Conservation (phyloP, 177 flowering plant species). For the Vitis hybrid region DNA sequence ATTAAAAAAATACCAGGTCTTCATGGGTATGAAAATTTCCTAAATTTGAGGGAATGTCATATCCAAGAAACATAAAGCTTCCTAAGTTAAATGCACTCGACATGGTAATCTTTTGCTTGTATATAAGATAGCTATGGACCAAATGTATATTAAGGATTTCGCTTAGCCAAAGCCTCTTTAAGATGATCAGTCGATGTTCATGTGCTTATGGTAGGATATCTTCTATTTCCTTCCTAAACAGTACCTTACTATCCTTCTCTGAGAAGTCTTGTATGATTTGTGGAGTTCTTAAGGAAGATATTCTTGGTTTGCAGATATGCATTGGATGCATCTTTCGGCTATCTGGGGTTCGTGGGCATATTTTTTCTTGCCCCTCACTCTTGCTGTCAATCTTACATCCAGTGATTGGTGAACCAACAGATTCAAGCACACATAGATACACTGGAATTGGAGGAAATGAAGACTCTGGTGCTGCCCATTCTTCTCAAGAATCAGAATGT, state of each 20-base stretch:
- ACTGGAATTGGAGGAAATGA: conserved; percentile 6
- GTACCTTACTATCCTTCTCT: not conserved
- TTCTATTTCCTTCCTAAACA: no score
- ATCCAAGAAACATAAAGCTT: no score
- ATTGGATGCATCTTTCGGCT: conserved; percentile 58
- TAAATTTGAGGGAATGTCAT: no score
- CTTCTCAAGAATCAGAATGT: conserved; percentile 12
- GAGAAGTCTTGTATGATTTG: not conserved
- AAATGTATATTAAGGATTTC: no score
- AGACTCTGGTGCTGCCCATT: not conserved
- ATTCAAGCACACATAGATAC: not conserved
- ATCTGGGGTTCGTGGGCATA: conserved; percentile 41
- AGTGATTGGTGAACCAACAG: conserved; percentile 22
- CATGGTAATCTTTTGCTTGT: no score
- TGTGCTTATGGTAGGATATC: no score
- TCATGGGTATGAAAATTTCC: no score
- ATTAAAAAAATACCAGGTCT: no score
- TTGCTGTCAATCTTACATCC: conserved; percentile 28
- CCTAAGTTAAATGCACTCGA: no score
- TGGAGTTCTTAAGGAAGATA: not conserved
- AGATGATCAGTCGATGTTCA: no score
- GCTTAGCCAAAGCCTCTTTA: no score
- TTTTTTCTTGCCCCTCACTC: conserved; percentile 25
- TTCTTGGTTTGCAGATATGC: conserved; percentile 58
- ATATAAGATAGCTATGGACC: no score